Evolutionary conservation across 768 basidiomycete genomes (phyloP), one percentile per base, ranked within the genome.

Genomic region (Leccinum subtestaceum): DNA sequence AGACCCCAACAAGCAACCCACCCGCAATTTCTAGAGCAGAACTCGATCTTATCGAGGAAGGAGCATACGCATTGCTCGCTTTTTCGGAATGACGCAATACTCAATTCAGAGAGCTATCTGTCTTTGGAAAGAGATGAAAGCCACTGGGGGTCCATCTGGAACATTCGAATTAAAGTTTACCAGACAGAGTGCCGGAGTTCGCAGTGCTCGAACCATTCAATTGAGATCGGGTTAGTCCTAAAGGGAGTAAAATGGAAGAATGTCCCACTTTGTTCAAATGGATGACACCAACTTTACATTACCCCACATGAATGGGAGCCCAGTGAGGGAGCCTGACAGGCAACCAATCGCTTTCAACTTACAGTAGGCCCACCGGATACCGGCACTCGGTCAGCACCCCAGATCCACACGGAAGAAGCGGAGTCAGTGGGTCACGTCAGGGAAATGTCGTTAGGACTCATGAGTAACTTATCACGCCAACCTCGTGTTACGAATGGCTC

Each of bases 231-330:
- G 29, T 40, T 53, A 45, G n/a, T 53, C 58, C 55, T 5, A 51
- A 62, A 48, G 29, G 29, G 43, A 48, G 48, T 25, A 29, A n/a
- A 63, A 59, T 55, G 54, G 63, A 55, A 55, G 29, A n/a, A 43
- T 29, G 21, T 6, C 12, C 56, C 43, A n/a, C 25, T 50, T 45
- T 56, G 46, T 56, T 53, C n/a, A 54, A 45, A 53, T n/a, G 13
- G 13, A 43, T 19, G 40, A 45, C 54, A 9, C 45, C 38, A 23
- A 49, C 32, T 12, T 34, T 23, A 38, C 23, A 27, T 31, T 27
- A 19, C 17, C 43, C 58, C 45, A 58, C 43, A 46, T 25, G 46
- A 23, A 12, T 34, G 32, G 32, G 12, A 34, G 32, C 31, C 31
- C n/a, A n/a, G n/a, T 32, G 36, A 17, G 27, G 19, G 8, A 40